These are phyloP conservation scores for Blepharisma stoltei DNA, from an alignment of 73 alveolate species.

Conservation along the genomic window DNA sequence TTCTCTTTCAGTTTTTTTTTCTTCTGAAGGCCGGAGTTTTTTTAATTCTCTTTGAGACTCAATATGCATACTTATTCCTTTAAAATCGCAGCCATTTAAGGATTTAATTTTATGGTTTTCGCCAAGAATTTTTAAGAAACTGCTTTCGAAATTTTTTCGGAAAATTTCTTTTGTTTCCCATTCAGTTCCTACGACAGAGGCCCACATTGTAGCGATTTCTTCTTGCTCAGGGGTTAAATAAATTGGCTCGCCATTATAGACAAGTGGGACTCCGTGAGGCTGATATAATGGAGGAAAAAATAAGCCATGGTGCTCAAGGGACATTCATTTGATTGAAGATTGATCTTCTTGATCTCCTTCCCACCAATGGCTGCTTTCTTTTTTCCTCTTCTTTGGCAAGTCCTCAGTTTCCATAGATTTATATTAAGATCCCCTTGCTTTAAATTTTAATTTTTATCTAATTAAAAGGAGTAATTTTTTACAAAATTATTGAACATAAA, in stretches of 20 bases:
- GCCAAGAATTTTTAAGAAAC: slow-evolving; percentile 63
- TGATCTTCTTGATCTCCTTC: slow-evolving; percentile 66
- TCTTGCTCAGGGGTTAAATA: slow-evolving; percentile 87
- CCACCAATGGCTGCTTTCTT: slow-evolving; percentile 38
- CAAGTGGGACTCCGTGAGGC: slow-evolving; percentile 85
- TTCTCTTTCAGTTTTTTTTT: slow-evolving; percentile 78
- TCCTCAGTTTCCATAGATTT: not conserved
- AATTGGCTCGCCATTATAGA: slow-evolving; percentile 73
- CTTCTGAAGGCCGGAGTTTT: slow-evolving; percentile 71
- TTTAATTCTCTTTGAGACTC: slow-evolving; percentile 70
- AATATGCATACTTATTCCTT: slow-evolving; percentile 67
- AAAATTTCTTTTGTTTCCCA: slow-evolving; percentile 73
- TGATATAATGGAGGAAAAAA: slow-evolving; percentile 81
- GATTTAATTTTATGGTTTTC: slow-evolving; percentile 58
- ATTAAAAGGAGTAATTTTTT: too few relatives aligned
- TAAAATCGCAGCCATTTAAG: slow-evolving; percentile 87
- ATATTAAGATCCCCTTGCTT: too few relatives aligned
- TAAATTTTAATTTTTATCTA: too few relatives aligned
- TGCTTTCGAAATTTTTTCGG: slow-evolving; percentile 78
- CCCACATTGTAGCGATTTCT: slow-evolving; percentile 95
- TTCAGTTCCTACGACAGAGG: slow-evolving; percentile 81
- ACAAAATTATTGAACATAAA: too few relatives aligned
- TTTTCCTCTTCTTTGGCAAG: slow-evolving; percentile 44
- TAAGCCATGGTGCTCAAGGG: slow-evolving; percentile 96
- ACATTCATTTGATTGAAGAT: slow-evolving; percentile 68